Conservation (phyloP, 2,329 filamentous ascomycete genomes). For the Chrysosporium keratinophilum region DNA sequence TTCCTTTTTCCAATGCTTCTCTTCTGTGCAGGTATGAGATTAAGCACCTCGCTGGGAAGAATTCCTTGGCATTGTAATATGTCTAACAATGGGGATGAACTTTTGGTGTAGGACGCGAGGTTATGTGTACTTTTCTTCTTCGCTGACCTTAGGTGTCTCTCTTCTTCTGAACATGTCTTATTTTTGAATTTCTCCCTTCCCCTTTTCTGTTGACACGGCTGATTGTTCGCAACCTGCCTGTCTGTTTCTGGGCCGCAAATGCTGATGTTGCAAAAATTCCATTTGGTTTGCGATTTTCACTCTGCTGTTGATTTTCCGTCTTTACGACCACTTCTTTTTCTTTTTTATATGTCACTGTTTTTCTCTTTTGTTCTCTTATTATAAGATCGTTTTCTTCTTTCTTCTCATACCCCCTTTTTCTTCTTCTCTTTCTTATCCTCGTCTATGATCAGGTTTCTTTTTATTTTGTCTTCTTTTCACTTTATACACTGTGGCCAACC, state of each 20-base stretch:
- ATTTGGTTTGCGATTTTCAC: neutral
- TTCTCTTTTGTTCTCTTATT: neutral
- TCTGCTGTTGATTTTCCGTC: neutral
- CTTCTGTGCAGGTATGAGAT: no score
- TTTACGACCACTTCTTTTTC: neutral
- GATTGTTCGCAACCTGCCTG: neutral
- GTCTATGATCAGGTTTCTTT: neutral
- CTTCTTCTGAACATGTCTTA: neutral
- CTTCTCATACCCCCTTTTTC: slow-evolving; percentile 7
- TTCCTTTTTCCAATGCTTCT: no score
- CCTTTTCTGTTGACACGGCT: neutral
- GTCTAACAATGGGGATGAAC: no score
- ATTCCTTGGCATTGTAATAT: neutral
- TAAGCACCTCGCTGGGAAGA: no score
- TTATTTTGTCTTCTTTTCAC: neutral
- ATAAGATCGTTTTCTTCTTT: neutral
- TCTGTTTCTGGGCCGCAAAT: neutral
- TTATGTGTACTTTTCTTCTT: neutral
- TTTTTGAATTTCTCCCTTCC: neutral
- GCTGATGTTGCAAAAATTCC: neutral
- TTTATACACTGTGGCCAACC: neutral
- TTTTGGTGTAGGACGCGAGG: neutral
- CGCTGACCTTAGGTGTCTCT: neutral
- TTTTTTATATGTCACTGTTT: neutral
- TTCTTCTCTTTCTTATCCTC: neutral